Conservation (phyloP, 768 basidiomycete genomes). For the Melanogaster broomeanus region DNA sequence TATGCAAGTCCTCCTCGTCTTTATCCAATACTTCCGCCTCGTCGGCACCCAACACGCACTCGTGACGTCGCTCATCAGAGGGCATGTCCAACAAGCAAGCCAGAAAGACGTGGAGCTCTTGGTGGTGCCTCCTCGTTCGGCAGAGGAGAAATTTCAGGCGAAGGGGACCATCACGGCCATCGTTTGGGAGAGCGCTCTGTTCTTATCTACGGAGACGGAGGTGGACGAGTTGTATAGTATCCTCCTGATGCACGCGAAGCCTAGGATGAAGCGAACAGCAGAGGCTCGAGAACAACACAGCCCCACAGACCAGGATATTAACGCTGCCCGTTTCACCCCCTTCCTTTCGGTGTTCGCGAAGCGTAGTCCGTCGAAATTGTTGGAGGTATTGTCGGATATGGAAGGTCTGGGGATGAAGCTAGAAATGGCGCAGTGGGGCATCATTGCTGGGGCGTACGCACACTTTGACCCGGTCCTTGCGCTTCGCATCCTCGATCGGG, state of each 20-base stretch:
- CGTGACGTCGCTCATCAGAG: slow-evolving; percentile 13
- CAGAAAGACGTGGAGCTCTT: background rate
- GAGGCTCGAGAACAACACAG: background rate
- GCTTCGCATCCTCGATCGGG: slow-evolving; percentile 41
- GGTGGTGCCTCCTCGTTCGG: slow-evolving; percentile 2
- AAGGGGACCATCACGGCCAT: too few species aligned
- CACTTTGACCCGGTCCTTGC: slow-evolving; percentile 37
- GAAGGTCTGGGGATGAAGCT: slow-evolving; percentile 45
- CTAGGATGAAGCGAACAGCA: background rate
- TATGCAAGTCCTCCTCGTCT: slow-evolving; percentile 39
- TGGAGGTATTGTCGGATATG: slow-evolving; percentile 56
- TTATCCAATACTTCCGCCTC: slow-evolving; percentile 50
- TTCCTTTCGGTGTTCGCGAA: slow-evolving; percentile 49
- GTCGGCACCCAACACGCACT: slow-evolving; percentile 50
- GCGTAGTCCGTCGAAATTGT: slow-evolving; percentile 31
- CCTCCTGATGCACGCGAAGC: slow-evolving; percentile 33
- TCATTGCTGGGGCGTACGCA: slow-evolving; percentile 49
- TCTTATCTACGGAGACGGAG: slow-evolving; percentile 15
- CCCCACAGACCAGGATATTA: slow-evolving; percentile 30
- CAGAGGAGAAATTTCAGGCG: too few species aligned
- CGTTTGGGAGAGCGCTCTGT: slow-evolving; percentile 36
- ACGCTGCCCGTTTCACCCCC: slow-evolving; percentile 48
- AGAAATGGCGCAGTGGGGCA: slow-evolving; percentile 48
- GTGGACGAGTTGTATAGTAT: slow-evolving; percentile 44
- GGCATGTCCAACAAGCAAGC: slow-evolving; percentile 7